These are phyloP conservation scores for Pseudopyrenochaeta lycopersici DNA, from an alignment of 2,329 filamentous ascomycete species.

Conservation along the genomic window DNA sequence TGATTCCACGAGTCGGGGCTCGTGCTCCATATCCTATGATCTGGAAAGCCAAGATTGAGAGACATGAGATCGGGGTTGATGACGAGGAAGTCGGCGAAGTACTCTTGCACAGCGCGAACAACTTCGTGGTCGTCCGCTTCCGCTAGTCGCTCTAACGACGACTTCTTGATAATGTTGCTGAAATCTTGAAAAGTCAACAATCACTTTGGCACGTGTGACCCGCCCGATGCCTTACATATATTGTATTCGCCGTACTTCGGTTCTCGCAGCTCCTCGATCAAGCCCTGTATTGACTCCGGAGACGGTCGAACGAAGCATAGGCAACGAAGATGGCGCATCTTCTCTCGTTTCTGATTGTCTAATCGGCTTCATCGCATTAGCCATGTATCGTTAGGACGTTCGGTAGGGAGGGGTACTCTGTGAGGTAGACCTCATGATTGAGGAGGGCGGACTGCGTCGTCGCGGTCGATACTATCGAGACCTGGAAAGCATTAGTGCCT, in stretches of 20 bases:
- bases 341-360: conserved; percentile 88
- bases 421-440: conserved; percentile 97
- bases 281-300: conserved; percentile 87
- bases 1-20: conserved; percentile 89
- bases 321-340: conserved; percentile 96
- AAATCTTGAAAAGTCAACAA: conserved; percentile 67
- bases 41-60: conserved; percentile 75
- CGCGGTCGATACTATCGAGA: conserved; percentile 91
- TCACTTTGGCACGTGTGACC: background rate
- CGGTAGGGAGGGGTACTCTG: conserved; percentile 65
- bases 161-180: conserved; percentile 97
- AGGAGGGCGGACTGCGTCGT: conserved; percentile 94
- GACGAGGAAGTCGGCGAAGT: conserved; percentile 95
- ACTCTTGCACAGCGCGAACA: conserved; percentile 91
- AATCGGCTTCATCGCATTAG: conserved; percentile 66
- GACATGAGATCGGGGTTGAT: conserved; percentile 95
- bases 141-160: conserved; percentile 88
- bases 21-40: conserved; percentile 80
- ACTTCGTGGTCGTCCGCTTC: conserved; percentile 98
- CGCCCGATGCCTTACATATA: conserved; percentile 65
- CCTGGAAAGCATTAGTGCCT: conserved; percentile 55
- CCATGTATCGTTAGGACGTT: conserved; percentile 8
- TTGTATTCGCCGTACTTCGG: conserved; percentile 98
- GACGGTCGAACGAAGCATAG: conserved; percentile 93
- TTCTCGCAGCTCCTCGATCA: conserved; percentile 94